A percentile compares a stretch with the other conserved stretches of the same genome.
phyloP scores from a whole-genome alignment of 2,329 filamentous ascomycete species.

The Fusarium irregulare region DNA sequence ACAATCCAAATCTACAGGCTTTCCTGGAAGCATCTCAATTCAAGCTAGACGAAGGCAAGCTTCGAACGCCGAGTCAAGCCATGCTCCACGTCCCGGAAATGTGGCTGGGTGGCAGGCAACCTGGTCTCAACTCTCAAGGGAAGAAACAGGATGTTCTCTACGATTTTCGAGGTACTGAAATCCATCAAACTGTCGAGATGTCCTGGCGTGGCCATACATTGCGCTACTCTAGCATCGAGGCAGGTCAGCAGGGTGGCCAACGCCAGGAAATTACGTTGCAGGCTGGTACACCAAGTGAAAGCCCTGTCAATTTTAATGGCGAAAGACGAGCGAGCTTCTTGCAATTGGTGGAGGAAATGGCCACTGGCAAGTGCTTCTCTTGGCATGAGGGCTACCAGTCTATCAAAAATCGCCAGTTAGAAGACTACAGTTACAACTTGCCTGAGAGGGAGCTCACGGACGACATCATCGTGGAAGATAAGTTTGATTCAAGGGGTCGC shows the following conservation, averaged over 20 bases:
- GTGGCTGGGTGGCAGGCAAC: slow-evolving; percentile 4
- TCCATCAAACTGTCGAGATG: slow-evolving; percentile 59
- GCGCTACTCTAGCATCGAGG: slow-evolving; percentile 64
- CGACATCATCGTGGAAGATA: slow-evolving; percentile 40
- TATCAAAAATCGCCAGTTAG: slow-evolving; percentile 43
- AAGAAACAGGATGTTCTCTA: slow-evolving; percentile 44
- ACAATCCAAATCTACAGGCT: slow-evolving; percentile 49
- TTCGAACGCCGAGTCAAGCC: slow-evolving; percentile 54
- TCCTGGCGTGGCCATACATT: slow-evolving; percentile 59
- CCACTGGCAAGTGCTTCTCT: slow-evolving; percentile 49
- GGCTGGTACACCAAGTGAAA: slow-evolving; percentile 4
- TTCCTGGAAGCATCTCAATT: slow-evolving; percentile 61
- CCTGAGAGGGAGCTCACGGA: slow-evolving; percentile 42
- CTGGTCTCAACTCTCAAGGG: neutral
- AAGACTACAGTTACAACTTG: slow-evolving; percentile 46
- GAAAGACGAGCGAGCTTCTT: slow-evolving; percentile 40
- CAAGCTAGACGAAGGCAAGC: slow-evolving; percentile 55
- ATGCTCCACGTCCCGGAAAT: slow-evolving; percentile 23
- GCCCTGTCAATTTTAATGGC: neutral
- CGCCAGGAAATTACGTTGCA: slow-evolving; percentile 62
- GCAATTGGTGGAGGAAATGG: slow-evolving; percentile 47
- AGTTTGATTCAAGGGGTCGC: slow-evolving; percentile 21
- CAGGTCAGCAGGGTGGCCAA: slow-evolving; percentile 62
- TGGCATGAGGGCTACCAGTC: slow-evolving; percentile 51
- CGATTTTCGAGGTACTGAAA: slow-evolving; percentile 63